Evolutionary conservation across 2,329 filamentous ascomycete genomes (phyloP), one percentile per base, ranked within the genome.

Genomic region (Capronia coronata): DNA sequence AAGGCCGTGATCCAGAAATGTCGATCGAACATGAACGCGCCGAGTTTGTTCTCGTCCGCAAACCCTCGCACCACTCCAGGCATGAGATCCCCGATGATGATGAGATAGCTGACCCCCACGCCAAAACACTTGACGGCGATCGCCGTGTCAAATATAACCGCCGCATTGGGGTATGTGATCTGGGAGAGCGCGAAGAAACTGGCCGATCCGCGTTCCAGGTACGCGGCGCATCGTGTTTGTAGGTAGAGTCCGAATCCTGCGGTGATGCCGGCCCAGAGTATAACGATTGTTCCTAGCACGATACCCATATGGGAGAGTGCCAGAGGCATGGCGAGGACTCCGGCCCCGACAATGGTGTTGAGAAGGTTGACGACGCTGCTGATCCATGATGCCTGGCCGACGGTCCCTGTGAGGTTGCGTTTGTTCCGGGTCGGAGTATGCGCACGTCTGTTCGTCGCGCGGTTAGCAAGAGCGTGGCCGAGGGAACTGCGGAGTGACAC

Each of bases 61-160:
- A 98, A 91, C 3, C 90, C 93, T 53, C 81, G 72, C 19, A 93
- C 82, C 8, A 98, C 93, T 32, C 89, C 91, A 1, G 93, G 93
- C 93, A 98, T 98, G 55, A 98, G 73, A 66, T 98, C 93, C 43
- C 93, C 93, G 60, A 98, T 97, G 63, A 98, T 97, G 64, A 98
- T 98, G 62, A 98, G 79, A 70, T 98, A 98, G 61, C 89, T 96
- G 52, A 97, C 87, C 18, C 87, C 93, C 8, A 98, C 93, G 30
- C 93, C 93, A 65, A 98, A 98, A 69, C 93, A 98, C 67, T 98
- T 98, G 64, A 98, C 82, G 10, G 91, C 89, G 65, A 98, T 98
- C 4, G 93, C 93, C 5, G 84, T 83, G 69, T 98, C 93, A 67
- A 98, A 98, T 39, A 97, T 76, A 40, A 98, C 88, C 7, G 93